Evolutionary conservation across 1,284 basidiomycete species (phyloP).

Genomic region (Cryptococcus wingfieldii): DNA sequence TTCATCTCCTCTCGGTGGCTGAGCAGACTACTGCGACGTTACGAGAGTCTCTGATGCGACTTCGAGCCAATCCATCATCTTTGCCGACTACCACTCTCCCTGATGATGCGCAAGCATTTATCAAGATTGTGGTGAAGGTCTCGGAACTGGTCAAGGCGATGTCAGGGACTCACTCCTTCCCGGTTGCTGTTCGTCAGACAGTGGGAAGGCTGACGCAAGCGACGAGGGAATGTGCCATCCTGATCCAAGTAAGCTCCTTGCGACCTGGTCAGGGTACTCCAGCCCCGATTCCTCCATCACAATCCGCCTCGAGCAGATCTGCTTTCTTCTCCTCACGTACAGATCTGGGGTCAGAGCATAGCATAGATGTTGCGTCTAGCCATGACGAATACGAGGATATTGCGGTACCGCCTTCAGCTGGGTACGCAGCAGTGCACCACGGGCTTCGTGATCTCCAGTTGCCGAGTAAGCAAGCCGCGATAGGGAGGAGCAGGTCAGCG

Average conservation of each 20-base stretch:
- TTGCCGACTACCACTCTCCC: slow-evolving; percentile 30
- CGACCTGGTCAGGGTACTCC: slow-evolving; percentile 31
- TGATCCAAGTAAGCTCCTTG: slow-evolving; percentile 46
- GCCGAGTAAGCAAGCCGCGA: slow-evolving; percentile 26
- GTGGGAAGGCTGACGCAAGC: slow-evolving; percentile 48
- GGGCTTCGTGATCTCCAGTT: slow-evolving; percentile 32
- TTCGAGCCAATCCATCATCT: slow-evolving; percentile 38
- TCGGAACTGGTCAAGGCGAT: slow-evolving; percentile 48
- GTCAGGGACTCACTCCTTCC: slow-evolving; percentile 44
- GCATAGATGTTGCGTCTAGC: slow-evolving; percentile 3
- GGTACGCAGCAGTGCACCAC: neutral
- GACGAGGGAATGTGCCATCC: slow-evolving; percentile 51
- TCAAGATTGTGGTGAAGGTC: slow-evolving; percentile 50
- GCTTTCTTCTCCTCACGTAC: neutral
- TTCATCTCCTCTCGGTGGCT: slow-evolving; percentile 38
- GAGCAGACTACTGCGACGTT: slow-evolving; percentile 39
- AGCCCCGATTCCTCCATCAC: slow-evolving; percentile 9
- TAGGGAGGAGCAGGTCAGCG: slow-evolving; percentile 14
- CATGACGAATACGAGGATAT: neutral
- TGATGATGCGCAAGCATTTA: slow-evolving; percentile 40
- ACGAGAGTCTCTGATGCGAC: slow-evolving; percentile 37
- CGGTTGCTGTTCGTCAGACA: slow-evolving; percentile 35
- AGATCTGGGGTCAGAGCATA: neutral
- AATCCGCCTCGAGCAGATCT: neutral
- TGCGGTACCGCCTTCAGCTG: neutral